Percentiles rank a stretch among this genome's conserved stretches.
phyloP scores from a whole-genome alignment of 2,329 filamentous ascomycete genomes.

The Xylariales sp. region DNA sequence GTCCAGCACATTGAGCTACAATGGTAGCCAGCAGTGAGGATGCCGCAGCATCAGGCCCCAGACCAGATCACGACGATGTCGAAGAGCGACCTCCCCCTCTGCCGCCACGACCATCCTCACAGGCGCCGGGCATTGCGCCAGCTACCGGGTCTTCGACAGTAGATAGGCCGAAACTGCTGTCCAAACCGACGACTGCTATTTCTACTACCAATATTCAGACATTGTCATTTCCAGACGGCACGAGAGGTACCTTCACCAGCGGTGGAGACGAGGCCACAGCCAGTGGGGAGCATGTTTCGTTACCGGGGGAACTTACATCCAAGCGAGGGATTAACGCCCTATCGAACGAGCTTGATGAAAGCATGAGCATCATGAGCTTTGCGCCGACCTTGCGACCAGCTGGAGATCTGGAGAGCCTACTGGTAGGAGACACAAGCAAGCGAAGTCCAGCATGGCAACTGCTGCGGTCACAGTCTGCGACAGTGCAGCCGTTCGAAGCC shows the following conservation, averaged over 20 bases:
- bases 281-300: constrained; percentile 28
- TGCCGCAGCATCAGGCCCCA: constrained; percentile 21
- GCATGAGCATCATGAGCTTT: constrained; percentile 62
- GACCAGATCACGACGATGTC: constrained; percentile 18
- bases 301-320: constrained; percentile 15
- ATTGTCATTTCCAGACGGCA: constrained; percentile 66
- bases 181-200: constrained; percentile 77
- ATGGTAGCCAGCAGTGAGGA: constrained; percentile 25
- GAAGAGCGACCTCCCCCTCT: constrained; percentile 50
- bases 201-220: constrained; percentile 78
- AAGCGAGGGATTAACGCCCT: constrained; percentile 21
- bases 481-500: constrained; percentile 57
- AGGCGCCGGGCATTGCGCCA: constrained; percentile 1
- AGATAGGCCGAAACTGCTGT: constrained; percentile 39
- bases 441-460: constrained; percentile 66
- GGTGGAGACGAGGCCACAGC: constrained; percentile 28
- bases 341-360: constrained; percentile 53
- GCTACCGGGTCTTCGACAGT: constrained; percentile 22
- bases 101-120: constrained; percentile 42
- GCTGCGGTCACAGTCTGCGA: constrained; percentile 57
- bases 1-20: constrained; percentile 13
- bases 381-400: constrained; percentile 57
- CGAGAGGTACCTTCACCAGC: constrained; percentile 56
- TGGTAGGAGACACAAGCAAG: constrained; percentile 64
- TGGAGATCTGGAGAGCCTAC: constrained; percentile 75